Evolutionary conservation across 805 yeast species (phyloP), one percentile per base, ranked within the genome.

Genomic region (Candida patagonica): DNA sequence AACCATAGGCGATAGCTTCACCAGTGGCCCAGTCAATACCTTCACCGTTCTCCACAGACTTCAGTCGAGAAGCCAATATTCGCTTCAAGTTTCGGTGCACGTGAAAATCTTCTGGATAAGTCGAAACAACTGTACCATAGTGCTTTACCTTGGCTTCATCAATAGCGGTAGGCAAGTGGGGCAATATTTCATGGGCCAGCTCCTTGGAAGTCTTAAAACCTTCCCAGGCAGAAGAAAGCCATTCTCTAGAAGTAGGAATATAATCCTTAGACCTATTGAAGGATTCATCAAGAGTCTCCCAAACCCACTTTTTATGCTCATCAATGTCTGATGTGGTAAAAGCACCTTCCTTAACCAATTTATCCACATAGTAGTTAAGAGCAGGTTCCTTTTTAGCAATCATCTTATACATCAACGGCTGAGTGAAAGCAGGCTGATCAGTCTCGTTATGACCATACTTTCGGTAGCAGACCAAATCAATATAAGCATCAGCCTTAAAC

Each of bases 21-120:
- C 95, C 99, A 43, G 99, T 92, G 35, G 98, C 81, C 98, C 97
- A 92, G 66, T 92, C 99, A 50, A 92, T 86, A 58, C 89, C 94
- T 65, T 82, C 86, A 59, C 98, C 98, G 15, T 76, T 62, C 52
- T 85, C 92, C 44, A 80, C 73, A 34, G 95, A 63, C 71, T 92
- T 92, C 65, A 81, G 74, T 70, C 98, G 84, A 56, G 76, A 73
- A 59, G 73, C 76, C 64, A 92, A 72, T 56, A 92, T 92, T 73
- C 99, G 85, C 75, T 88, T 86, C 68, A 92, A 73, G 72, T 92
- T 92, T 65, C 85, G 80, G 74, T 92, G 99, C 42, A 87, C 80
- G 57, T 82, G 85, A 64, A 92, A 89, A 54, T 73, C 73, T 48
- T 71, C 74, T 55, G 99, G 99, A 68, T 87, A 82, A 41, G 86